Percentiles rank a stretch among this genome's conserved stretches.
These are phyloP conservation scores for Penicillium pulvis DNA, from an alignment of 495 filamentous ascomycete genomes.

Conservation along the genomic window DNA sequence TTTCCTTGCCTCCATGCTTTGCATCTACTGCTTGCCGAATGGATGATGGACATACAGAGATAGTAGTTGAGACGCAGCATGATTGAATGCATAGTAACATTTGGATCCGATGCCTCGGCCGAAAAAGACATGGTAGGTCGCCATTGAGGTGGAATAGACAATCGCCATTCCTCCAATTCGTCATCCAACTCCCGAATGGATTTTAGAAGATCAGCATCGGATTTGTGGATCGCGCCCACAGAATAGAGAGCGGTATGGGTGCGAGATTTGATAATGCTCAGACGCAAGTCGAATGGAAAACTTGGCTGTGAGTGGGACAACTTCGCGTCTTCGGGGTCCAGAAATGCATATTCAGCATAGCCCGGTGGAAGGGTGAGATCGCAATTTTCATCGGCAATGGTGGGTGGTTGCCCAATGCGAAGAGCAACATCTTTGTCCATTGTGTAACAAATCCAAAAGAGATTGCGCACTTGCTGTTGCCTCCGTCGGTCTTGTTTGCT, in stretches of 20 bases:
- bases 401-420: slow-evolving; percentile 54
- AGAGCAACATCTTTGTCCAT: slow-evolving; percentile 54
- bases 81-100: slow-evolving; percentile 45
- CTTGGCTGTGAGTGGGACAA: slow-evolving; percentile 32
- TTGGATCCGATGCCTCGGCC: slow-evolving; percentile 35
- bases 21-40: slow-evolving; percentile 52
- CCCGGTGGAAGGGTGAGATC: slow-evolving; percentile 51
- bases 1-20: slow-evolving; percentile 39
- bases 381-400: slow-evolving; percentile 54
- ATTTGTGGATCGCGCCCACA: slow-evolving; percentile 45
- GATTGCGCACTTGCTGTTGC: slow-evolving; percentile 42
- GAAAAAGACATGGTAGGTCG: slow-evolving; percentile 48
- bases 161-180: slow-evolving; percentile 52
- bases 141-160: slow-evolving; percentile 45
- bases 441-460: slow-evolving; percentile 58
- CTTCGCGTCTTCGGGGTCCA: slow-evolving; percentile 30
- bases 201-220: slow-evolving; percentile 53
- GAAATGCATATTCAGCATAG: slow-evolving; percentile 40
- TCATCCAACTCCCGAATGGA: slow-evolving; percentile 57
- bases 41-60: slow-evolving; percentile 53
- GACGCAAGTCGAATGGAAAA: slow-evolving; percentile 50
- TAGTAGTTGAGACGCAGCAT: slow-evolving; percentile 55
- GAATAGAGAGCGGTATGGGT: slow-evolving; percentile 52
- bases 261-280: slow-evolving; percentile 54
- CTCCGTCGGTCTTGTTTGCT: slow-evolving; percentile 16